Base-by-base conservation (phyloP, 139 green algal genomes). In the Chlorella sp. region DNA sequence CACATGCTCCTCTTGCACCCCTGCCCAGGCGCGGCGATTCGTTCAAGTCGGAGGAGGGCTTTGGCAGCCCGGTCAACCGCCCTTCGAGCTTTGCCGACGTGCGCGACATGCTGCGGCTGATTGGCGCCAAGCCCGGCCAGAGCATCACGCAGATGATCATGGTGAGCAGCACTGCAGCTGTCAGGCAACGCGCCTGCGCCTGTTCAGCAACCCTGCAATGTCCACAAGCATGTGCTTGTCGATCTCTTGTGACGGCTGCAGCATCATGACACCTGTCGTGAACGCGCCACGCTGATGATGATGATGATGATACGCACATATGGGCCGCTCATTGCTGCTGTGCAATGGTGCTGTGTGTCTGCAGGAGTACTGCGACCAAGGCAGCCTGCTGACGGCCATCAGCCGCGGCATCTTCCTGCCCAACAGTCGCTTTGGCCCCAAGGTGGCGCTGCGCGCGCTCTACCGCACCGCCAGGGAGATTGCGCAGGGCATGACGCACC, bases 91-190 rank as follows among this genome's bases (percentile, higher is more conserved):
- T 80, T 26, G 35, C 36, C 3, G 74, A 80, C n/a, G 62, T 80
- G 30, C 68, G 74, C 1, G 68, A 75, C 35, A 71, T 80, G 74
- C 60, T 80, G 32, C 68, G 42, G 1, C n/a, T 26, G n/a, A 80
- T 80, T 49, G 74, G 74, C 14, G 74, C 74, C 33, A 66, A 69
- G 74, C 68, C 74, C 1, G 68, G 68, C 4, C 68, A 80, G 31
- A 65, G 50, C 67, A 80, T 80, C 36, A 72, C 74, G 35, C 74
- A 80, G 60, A 80, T 80, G 74, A 71, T 78, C 55, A 71, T 71
- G 33, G 72, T 61, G 29, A 3, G 31, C 31, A 35, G 49, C 64
- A 42, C n/a, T n/a, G n/a, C n/a, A n/a, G n/a, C n/a, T n/a, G n/a
- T n/a, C n/a, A n/a, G n/a, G n/a, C n/a, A n/a, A n/a, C n/a, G n/a